phyloP scores from a whole-genome alignment of 345 rosid genomes.

The Salix dunnii region DNA sequence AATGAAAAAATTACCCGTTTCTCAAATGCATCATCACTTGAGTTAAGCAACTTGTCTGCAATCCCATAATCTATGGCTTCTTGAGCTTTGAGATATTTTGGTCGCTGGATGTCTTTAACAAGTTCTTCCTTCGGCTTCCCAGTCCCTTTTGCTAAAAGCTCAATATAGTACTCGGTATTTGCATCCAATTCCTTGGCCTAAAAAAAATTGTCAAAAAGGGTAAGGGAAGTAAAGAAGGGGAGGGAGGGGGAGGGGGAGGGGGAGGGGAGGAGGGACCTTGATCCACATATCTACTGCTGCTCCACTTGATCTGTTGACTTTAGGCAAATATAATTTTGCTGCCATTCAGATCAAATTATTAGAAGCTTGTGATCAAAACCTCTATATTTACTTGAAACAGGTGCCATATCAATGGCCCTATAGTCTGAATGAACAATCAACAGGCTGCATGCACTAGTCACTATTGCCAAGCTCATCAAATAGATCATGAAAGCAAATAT shows the following conservation, averaged over 20 bases:
- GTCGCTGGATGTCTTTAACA: constrained; percentile 58
- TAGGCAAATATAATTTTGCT: constrained; percentile 78
- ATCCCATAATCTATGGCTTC: constrained; percentile 82
- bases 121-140: constrained; percentile 82
- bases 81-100: constrained; percentile 63
- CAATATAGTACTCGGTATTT: constrained; percentile 58
- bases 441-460: neutral
- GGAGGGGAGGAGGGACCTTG: constrained; percentile 41
- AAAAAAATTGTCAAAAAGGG: neutral
- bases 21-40: constrained; percentile 53
- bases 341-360: constrained; percentile 25
- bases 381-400: neutral
- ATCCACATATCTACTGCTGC: constrained; percentile 82
- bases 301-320: constrained; percentile 71
- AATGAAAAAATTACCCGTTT: constrained; percentile 45
- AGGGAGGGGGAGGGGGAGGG: neutral
- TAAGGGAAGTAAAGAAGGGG: constrained; percentile 4
- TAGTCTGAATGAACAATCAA: neutral
- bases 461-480: neutral
- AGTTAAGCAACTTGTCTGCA: constrained; percentile 70
- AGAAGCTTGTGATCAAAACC: neutral
- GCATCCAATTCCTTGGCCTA: constrained; percentile 87
- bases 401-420: neutral
- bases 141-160: constrained; percentile 68
- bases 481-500: neutral